These are phyloP conservation scores for Diaporthe citri DNA, from an alignment of 2,329 filamentous ascomycete species.

Conservation along the genomic window DNA sequence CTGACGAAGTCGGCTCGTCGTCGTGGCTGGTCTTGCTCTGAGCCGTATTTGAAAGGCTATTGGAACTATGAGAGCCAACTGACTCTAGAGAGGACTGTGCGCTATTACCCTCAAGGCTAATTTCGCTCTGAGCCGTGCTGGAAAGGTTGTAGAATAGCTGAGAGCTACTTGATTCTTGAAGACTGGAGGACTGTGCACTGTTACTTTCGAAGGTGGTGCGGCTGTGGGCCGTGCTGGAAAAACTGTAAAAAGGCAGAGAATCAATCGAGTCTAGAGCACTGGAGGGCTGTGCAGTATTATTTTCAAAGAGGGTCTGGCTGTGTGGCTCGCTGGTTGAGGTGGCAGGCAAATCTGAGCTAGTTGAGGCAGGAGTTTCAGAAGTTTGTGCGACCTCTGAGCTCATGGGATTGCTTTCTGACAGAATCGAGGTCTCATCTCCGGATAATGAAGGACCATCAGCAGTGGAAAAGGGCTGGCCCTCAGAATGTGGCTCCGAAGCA, in stretches of 20 bases:
- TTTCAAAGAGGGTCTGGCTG: not conserved
- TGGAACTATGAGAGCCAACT: no score
- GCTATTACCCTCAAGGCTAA: no score
- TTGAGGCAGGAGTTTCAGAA: not conserved
- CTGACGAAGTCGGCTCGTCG: not conserved
- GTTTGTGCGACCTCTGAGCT: not conserved
- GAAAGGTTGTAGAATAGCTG: no score
- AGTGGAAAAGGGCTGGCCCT: not conserved
- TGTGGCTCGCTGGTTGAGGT: not conserved
- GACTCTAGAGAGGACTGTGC: no score
- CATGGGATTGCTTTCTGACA: not conserved
- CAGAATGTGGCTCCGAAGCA: not conserved
- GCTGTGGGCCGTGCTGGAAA: not conserved
- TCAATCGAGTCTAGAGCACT: not conserved
- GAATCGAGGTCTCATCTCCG: not conserved
- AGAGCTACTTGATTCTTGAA: no score
- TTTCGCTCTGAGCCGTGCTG: no score
- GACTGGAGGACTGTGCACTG: no score
- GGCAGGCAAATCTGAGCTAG: not conserved
- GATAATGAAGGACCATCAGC: not conserved
- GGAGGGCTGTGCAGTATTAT: not conserved
- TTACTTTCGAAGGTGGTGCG: no score
- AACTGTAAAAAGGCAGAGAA: not conserved
- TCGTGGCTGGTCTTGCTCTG: not conserved
- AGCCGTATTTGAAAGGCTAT: not conserved